Base-by-base conservation (phyloP, 2,329 filamentous ascomycete species). In the Arthrobotrys sphaeroides region DNA sequence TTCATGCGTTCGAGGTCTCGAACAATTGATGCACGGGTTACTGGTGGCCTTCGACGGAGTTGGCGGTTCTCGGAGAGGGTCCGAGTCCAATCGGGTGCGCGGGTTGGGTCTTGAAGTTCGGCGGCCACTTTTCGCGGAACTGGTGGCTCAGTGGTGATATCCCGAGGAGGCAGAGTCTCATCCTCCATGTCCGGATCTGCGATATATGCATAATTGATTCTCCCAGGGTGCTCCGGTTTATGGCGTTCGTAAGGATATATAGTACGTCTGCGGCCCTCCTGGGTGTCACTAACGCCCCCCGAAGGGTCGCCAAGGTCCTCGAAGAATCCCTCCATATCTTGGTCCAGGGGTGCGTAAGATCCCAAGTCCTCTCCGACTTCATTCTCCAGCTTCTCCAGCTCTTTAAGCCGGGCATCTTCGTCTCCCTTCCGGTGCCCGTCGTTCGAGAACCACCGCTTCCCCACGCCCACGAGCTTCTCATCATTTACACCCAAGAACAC, bases 1-100 rank as follows among this genome's bases (percentile, higher is more conserved):
- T 74, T 74, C 36, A 74, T 68, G 12, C 61, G 36, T 38, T 74
- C 70, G 3, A 74, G 45, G 18, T 49, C 33, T 2, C 24, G 20
- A 4, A 67, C 12, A 16, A 67, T 20, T 13, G 33, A 33, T 1
- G 43, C 60, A 24, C 42, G 24, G 18, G 60, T 65, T n/a, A 65
- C 33, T 1, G 7, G 43, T 1, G 31, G 26, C 22, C n/a, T 65
- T 24, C 51, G 51, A 36, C 51, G 51, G 36, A 42, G 55, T 43
- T 60, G 36, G 1, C 55, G 55, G 20, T 45, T 55, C 18, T 55
- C 51, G 24, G 12, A 22, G 6, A 36, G 51, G 2, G 51, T 55
- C n/a, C 51, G 51, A 13, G 51, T 55, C 51, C 51, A 55, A 18
- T 55, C 51, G 16, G 51, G 51, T 6, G 51, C 51, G 1, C 51